Conservation (phyloP, 2,329 filamentous ascomycete genomes). For the Paracamarosporium sp. region DNA sequence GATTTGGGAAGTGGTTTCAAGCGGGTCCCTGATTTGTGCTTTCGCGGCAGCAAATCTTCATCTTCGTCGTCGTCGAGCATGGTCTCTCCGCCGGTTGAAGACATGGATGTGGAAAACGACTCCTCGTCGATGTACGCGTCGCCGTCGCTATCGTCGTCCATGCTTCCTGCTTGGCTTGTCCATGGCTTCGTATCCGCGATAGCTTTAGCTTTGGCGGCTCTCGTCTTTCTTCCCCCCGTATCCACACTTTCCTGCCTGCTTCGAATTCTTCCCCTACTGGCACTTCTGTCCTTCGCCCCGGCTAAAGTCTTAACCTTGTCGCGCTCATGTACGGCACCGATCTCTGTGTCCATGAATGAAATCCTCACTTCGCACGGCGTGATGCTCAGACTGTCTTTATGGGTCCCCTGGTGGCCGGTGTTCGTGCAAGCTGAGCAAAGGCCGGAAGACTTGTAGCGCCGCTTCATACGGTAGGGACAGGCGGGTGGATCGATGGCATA, state of each 20-base stretch:
- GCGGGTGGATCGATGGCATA: constrained; percentile 22
- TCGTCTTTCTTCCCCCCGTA: neutral
- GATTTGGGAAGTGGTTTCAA: neutral
- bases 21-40: neutral
- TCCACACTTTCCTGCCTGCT: neutral
- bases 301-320: neutral
- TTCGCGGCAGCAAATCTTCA: neutral
- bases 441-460: constrained; percentile 1
- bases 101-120: neutral
- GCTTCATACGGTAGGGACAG: constrained; percentile 36
- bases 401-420: neutral
- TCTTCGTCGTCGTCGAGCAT: too few relatives aligned
- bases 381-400: constrained; percentile 5
- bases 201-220: neutral
- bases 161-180: too few relatives aligned
- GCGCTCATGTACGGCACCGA: neutral
- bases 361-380: constrained; percentile 2
- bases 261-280: neutral
- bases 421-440: constrained; percentile 19
- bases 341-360: neutral
- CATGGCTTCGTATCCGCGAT: too few relatives aligned
- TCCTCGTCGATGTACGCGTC: neutral
- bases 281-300: neutral
- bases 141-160: neutral
- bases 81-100: neutral